Percentiles rank a stretch among this genome's conserved stretches.
phyloP scores from a whole-genome alignment of 495 filamentous ascomycete species.

The Hypoxylon fuscum region DNA sequence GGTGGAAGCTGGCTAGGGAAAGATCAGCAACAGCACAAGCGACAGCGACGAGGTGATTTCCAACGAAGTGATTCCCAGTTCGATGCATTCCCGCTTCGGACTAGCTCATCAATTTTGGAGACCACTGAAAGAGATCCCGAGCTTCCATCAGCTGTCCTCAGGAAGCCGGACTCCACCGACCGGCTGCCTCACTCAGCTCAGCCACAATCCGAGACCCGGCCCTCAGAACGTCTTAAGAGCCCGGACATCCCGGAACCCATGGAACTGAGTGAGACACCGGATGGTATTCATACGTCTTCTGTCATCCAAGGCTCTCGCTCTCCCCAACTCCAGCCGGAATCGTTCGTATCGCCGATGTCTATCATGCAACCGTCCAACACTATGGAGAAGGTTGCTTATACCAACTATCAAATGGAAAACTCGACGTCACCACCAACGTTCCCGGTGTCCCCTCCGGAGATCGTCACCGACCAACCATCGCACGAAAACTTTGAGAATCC shows the following conservation, averaged over 20 bases:
- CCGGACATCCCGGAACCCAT: conserved; percentile 47
- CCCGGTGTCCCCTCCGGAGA: conserved; percentile 33
- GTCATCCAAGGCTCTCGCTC: conserved; percentile 39
- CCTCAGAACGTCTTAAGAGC: conserved; percentile 46
- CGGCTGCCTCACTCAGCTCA: conserved; percentile 45
- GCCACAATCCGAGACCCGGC: conserved; percentile 42
- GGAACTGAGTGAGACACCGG: conserved; percentile 36
- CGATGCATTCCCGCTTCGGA: conserved; percentile 33
- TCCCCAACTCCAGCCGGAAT: conserved; percentile 41
- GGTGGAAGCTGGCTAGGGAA: conserved; percentile 6
- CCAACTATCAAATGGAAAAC: conserved; percentile 52
- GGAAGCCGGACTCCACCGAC: conserved; percentile 37
- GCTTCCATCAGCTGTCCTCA: conserved; percentile 43
- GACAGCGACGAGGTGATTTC: conserved; percentile 35
- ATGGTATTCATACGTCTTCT: conserved; percentile 29
- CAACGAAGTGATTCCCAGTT: conserved; percentile 41
- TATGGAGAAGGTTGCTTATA: conserved; percentile 53
- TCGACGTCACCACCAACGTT: conserved; percentile 44
- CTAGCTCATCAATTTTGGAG: conserved; percentile 38
- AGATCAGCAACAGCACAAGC: conserved; percentile 36
- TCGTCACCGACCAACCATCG: conserved; percentile 34
- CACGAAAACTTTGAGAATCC: conserved; percentile 20
- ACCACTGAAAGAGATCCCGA: conserved; percentile 42
- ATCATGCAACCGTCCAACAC: conserved; percentile 56
- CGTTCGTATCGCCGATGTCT: conserved; percentile 52